Evolutionary conservation across 2,329 filamentous ascomycete genomes (phyloP).

Genomic region (Cercospora sesami): DNA sequence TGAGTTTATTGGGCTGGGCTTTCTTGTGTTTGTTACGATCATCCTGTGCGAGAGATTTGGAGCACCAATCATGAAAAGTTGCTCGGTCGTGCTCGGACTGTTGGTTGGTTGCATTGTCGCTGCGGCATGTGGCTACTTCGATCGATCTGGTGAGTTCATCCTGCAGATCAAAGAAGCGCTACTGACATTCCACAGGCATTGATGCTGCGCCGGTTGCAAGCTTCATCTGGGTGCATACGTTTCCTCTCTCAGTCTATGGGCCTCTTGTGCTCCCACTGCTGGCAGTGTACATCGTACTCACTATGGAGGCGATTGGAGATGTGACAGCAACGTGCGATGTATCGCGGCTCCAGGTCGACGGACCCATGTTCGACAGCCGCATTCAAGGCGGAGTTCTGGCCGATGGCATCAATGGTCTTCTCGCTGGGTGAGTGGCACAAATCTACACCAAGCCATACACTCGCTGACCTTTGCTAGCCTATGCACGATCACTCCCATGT

Average conservation of each 20-base stretch:
- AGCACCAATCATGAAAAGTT: slow-evolving; percentile 80
- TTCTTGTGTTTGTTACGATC: slow-evolving; percentile 77
- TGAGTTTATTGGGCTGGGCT: slow-evolving; percentile 76
- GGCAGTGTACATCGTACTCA: slow-evolving; percentile 64
- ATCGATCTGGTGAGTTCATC: slow-evolving; percentile 47
- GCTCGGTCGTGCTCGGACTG: slow-evolving; percentile 72
- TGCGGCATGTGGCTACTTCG: slow-evolving; percentile 75
- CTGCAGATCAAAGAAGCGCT: too few relatives aligned
- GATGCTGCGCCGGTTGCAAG: slow-evolving; percentile 68
- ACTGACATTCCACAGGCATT: slow-evolving; percentile 73
- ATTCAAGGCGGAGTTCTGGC: slow-evolving; percentile 78
- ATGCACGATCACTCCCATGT: slow-evolving; percentile 78
- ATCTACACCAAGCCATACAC: too few relatives aligned
- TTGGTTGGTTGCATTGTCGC: slow-evolving; percentile 77
- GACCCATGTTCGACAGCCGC: slow-evolving; percentile 69
- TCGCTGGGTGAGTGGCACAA: slow-evolving; percentile 55
- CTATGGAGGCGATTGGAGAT: slow-evolving; percentile 68
- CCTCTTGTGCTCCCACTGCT: slow-evolving; percentile 72
- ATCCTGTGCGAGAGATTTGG: slow-evolving; percentile 80
- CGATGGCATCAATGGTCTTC: slow-evolving; percentile 67
- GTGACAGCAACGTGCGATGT: slow-evolving; percentile 71
- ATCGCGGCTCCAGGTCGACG: slow-evolving; percentile 71
- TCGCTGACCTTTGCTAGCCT: slow-evolving; percentile 42
- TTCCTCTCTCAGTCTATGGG: slow-evolving; percentile 69
- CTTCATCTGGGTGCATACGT: slow-evolving; percentile 79